Conservation (phyloP, 1,284 basidiomycete species). For the Mycena sp. region DNA sequence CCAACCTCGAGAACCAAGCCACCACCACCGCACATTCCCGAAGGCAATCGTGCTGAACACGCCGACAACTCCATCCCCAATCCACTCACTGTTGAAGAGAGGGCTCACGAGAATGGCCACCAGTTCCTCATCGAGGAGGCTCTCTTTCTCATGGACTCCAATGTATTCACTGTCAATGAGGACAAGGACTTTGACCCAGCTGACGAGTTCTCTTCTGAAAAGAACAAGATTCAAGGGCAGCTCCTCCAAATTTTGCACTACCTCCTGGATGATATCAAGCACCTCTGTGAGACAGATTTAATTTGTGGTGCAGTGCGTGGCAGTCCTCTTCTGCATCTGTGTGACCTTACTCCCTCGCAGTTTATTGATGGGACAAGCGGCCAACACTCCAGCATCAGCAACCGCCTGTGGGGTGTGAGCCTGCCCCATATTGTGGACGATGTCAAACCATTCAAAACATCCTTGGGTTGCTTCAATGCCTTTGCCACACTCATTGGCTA, state of each 20-base stretch:
- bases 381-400: not conserved
- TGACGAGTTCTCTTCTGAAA: not conserved
- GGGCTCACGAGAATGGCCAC: not conserved
- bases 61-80: not conserved
- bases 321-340: not conserved
- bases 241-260: not conserved
- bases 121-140: not conserved
- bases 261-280: constrained; percentile 4
- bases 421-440: no score
- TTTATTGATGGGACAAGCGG: not conserved
- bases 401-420: not conserved
- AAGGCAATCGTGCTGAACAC: not conserved
- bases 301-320: not conserved
- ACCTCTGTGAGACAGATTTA: not conserved
- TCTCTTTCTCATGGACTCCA: not conserved
- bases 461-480: not conserved
- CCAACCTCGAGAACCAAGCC: not conserved
- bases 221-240: not conserved
- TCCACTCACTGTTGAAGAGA: not conserved
- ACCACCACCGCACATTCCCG: not conserved
- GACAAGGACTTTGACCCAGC: not conserved
- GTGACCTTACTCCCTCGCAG: not conserved
- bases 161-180: not conserved
- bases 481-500: not conserved
- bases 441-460: no score